These are phyloP conservation scores for Nowakowskiella sp. DNA, from an alignment of 192 early-diverging fungal genomes.

Conservation along the genomic window DNA sequence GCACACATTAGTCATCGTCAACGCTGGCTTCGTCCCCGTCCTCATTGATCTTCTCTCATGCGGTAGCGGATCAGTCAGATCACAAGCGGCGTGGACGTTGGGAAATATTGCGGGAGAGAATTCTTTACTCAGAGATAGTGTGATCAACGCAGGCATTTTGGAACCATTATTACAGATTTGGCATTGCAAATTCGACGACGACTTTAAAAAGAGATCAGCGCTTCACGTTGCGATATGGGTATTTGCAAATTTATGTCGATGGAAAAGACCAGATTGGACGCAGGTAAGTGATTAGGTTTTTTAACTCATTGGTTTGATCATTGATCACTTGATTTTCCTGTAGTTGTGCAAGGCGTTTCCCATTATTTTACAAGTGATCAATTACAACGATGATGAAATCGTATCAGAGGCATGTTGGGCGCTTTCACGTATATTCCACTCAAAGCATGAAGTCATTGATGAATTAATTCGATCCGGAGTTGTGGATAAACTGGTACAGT, in stretches of 20 bases:
- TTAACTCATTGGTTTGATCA: neutral
- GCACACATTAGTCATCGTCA: slow-evolving; percentile 19
- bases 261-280: slow-evolving; percentile 18
- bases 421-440: slow-evolving; percentile 19
- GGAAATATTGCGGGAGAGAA: slow-evolving; percentile 28
- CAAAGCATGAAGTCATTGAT: slow-evolving; percentile 2
- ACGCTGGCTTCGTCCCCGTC: slow-evolving; percentile 8
- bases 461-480: neutral
- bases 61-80: slow-evolving; percentile 8
- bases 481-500: neutral
- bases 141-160: slow-evolving; percentile 13
- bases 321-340: slow-evolving; percentile 3
- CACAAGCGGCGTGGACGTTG: slow-evolving; percentile 23
- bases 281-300: slow-evolving; percentile 5
- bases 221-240: slow-evolving; percentile 22
- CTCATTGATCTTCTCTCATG: slow-evolving; percentile 10
- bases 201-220: slow-evolving; percentile 6
- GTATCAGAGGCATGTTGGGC: slow-evolving; percentile 25
- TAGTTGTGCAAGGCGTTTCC: slow-evolving; percentile 10
- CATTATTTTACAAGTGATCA: slow-evolving; percentile 8
- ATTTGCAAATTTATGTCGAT: slow-evolving; percentile 25
- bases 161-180: slow-evolving; percentile 10
- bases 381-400: slow-evolving; percentile 17
- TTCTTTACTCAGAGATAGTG: slow-evolving; percentile 9
- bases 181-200: neutral